phyloP scores from a whole-genome alignment of 2,329 filamentous ascomycete genomes.

The Dactylellina drechsleri region DNA sequence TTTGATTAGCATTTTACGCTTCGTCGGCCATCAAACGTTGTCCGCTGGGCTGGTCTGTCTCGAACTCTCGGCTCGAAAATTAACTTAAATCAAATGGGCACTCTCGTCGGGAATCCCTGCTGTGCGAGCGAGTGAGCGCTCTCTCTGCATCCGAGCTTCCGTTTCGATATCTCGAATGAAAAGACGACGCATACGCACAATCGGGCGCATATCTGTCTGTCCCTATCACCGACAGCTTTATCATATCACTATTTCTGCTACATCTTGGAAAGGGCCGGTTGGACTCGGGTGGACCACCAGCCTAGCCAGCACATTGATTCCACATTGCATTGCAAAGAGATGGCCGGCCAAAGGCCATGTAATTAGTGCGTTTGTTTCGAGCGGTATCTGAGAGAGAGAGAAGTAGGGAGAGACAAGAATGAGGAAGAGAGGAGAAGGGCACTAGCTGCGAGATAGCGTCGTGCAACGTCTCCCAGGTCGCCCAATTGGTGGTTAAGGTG shows the following conservation, averaged over 20 bases:
- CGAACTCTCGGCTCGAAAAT: constrained; percentile 3
- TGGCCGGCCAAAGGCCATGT: constrained; percentile 13
- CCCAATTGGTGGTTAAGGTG: constrained; percentile 44
- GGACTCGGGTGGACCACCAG: constrained; percentile 30
- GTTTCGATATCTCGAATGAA: too few species aligned
- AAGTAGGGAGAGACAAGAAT: constrained; percentile 1
- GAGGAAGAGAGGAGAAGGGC: neutral
- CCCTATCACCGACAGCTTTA: neutral
- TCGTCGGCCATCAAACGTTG: neutral
- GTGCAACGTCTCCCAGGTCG: constrained; percentile 29
- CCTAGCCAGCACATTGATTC: neutral
- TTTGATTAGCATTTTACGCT: constrained; percentile 20
- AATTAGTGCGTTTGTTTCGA: neutral
- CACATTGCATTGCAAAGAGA: neutral
- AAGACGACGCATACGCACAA: too few species aligned
- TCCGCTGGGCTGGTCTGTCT: neutral
- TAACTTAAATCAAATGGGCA: neutral
- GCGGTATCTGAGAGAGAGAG: neutral
- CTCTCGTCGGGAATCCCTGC: neutral
- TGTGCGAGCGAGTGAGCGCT: constrained; percentile 1
- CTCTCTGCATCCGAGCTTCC: neutral
- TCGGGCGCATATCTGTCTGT: neutral
- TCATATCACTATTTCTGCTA: neutral
- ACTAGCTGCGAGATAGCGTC: constrained; percentile 37
- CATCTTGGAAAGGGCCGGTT: constrained; percentile 9